Evolutionary conservation across 192 early-diverging fungal genomes (phyloP), one percentile per base, ranked within the genome.

Genomic region (Kickxella alabastrina): DNA sequence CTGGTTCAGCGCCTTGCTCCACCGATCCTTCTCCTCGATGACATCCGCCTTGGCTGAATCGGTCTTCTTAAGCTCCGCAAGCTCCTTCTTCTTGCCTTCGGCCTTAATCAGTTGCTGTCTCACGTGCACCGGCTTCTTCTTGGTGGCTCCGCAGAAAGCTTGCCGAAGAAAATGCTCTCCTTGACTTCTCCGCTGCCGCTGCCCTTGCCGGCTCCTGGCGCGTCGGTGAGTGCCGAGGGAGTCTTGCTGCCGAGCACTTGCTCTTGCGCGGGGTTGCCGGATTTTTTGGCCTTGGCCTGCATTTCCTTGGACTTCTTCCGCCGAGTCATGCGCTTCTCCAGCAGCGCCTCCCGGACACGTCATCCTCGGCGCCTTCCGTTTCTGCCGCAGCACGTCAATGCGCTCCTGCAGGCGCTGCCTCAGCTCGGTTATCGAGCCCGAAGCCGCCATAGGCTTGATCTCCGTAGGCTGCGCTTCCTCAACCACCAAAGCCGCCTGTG

Each of bases 1-100:
- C 65, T 85, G 78, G 44, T 83, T 80, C 43, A 88, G 41, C 4
- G 86, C 83, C 73, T 90, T 91, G 50, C 69, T 70, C 95, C 95
- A 98, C 15, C 81, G 80, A 39, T 82, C 80, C 55, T 83, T 89
- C 53, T 92, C 87, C 53, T 83, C 78, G 40, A 95, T 57, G 21
- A 65, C 46, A 26, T 69, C 68, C 10, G 90, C 90, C 58, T 85
- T 85, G 22, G 82, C 75, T 14, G 82, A 71, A 35, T 75, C 71
- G 51, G 77, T 72, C 52, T 66, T 60, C 36, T 86, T 78, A 32
- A 95, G 77, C 47, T 83, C 80, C 25, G 84, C 85, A 12, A 92
- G 52, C 64, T 92, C 89, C 62, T 86, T 78, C 53, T 83, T 75
- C 54, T 92, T 85, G 43, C 70, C 74, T 68, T 92, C 84, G 17